Percentiles rank a stretch among this genome's conserved stretches.
phyloP scores from a whole-genome alignment of 805 yeast genomes.

The Lipomyces spencermartinsiae region DNA sequence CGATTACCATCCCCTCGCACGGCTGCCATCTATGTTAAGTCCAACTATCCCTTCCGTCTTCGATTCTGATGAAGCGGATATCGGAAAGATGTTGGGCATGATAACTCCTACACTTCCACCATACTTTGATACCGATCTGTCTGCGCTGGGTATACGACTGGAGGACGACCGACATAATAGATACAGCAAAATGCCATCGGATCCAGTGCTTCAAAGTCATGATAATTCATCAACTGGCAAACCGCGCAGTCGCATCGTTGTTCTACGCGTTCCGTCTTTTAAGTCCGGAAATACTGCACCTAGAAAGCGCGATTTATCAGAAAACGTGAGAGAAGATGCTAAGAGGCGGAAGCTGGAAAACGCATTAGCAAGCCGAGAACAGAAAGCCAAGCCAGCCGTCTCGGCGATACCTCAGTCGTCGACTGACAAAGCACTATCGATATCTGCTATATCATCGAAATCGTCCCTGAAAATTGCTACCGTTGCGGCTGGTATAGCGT shows the following conservation, averaged over 20 bases:
- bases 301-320: neutral
- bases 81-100: slow-evolving; percentile 43
- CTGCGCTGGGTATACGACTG: slow-evolving; percentile 18
- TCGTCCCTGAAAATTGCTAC: neutral
- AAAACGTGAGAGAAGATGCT: slow-evolving; percentile 4
- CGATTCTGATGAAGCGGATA: slow-evolving; percentile 34
- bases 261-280: slow-evolving; percentile 17
- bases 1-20: slow-evolving; percentile 28
- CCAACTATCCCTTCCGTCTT: slow-evolving; percentile 49
- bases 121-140: slow-evolving; percentile 39
- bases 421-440: neutral
- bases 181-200: slow-evolving; percentile 10
- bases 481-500: neutral
- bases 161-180: neutral
- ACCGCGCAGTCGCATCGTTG: slow-evolving; percentile 4
- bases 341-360: slow-evolving; percentile 4
- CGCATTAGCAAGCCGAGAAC: neutral
- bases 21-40: slow-evolving; percentile 48
- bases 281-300: slow-evolving; percentile 1
- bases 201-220: neutral
- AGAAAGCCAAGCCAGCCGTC: neutral
- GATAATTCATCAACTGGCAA: neutral
- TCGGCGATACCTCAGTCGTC: neutral
- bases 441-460: neutral
- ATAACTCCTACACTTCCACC: slow-evolving; percentile 52